Evolutionary conservation across 2,329 filamentous ascomycete species (phyloP).

Genomic region (Hypoxylon sp.): DNA sequence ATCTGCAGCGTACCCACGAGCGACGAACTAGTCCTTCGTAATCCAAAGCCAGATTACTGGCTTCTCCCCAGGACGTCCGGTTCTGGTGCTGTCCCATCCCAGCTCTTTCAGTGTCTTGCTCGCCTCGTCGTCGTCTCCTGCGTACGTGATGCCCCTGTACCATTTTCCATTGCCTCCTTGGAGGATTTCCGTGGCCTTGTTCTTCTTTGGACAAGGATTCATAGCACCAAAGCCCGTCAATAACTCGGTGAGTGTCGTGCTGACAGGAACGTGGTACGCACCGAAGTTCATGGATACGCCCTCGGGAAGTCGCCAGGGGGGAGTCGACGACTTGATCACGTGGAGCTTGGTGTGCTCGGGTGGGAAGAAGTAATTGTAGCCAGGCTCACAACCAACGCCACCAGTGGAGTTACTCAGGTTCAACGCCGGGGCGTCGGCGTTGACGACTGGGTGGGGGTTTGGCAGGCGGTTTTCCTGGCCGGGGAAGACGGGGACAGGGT

Average conservation of each 20-base stretch:
- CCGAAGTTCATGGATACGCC: constrained; percentile 60
- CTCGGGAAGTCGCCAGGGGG: constrained; percentile 66
- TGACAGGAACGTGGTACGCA: constrained; percentile 65
- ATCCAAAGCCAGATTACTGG: constrained; percentile 72
- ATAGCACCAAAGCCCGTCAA: constrained; percentile 69
- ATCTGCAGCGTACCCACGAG: neutral
- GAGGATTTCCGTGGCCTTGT: constrained; percentile 68
- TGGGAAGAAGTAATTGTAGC: constrained; percentile 74
- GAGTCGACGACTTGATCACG: constrained; percentile 63
- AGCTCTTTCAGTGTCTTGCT: constrained; percentile 65
- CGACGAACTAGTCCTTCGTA: constrained; percentile 61
- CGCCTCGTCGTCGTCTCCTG: constrained; percentile 63
- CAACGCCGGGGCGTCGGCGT: constrained; percentile 62
- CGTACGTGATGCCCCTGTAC: constrained; percentile 67
- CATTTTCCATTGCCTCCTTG: constrained; percentile 69
- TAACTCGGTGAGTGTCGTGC: constrained; percentile 66
- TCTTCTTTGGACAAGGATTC: constrained; percentile 64
- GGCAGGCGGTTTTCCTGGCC: constrained; percentile 55
- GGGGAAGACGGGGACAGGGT: constrained; percentile 44
- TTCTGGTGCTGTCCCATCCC: constrained; percentile 69
- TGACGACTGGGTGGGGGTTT: constrained; percentile 58
- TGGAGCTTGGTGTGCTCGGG: constrained; percentile 70
- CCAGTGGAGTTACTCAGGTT: constrained; percentile 69
- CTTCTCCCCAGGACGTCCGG: constrained; percentile 61
- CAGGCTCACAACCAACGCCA: constrained; percentile 69